Conservation (phyloP, 495 filamentous ascomycete genomes). For the Polyplosphaeria fusca region DNA sequence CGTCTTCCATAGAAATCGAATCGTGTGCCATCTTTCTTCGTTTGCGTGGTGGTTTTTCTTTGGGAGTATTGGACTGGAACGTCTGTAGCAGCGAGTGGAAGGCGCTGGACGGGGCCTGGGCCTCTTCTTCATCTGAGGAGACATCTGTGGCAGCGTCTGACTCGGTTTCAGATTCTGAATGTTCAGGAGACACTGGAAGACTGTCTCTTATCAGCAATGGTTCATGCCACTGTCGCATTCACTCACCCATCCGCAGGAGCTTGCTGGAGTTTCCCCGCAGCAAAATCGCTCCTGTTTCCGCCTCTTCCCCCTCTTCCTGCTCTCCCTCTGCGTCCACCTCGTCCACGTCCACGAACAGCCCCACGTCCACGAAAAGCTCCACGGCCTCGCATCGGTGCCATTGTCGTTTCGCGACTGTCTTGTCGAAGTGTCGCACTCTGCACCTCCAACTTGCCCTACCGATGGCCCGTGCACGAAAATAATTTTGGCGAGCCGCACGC, state of each 20-base stretch:
- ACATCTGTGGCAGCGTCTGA: constrained; percentile 26
- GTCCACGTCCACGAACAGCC: constrained; percentile 21
- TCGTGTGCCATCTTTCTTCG: constrained; percentile 55
- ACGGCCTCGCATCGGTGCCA: constrained; percentile 12
- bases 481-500: constrained; percentile 34
- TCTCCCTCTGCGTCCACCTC: constrained; percentile 32
- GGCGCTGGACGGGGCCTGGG: constrained; percentile 32
- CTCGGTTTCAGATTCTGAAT: constrained; percentile 21
- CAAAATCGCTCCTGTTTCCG: constrained; percentile 26
- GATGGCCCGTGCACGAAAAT: constrained; percentile 23
- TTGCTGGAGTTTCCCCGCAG: constrained; percentile 13
- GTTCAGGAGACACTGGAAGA: neutral
- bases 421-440: neutral
- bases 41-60: constrained; percentile 59
- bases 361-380: constrained; percentile 27
- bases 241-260: constrained; percentile 24
- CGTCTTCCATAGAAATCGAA: constrained; percentile 8
- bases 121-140: constrained; percentile 34
- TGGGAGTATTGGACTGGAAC: constrained; percentile 47
- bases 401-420: neutral
- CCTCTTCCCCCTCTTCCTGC: constrained; percentile 32
- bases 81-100: constrained; percentile 46
- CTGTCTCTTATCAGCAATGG: constrained; percentile 10
- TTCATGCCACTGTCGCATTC: neutral
- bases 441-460: neutral